Evolutionary conservation across 106 monocot genomes (phyloP), one percentile per base, ranked within the genome.

Genomic region (Allium fistulosum): DNA sequence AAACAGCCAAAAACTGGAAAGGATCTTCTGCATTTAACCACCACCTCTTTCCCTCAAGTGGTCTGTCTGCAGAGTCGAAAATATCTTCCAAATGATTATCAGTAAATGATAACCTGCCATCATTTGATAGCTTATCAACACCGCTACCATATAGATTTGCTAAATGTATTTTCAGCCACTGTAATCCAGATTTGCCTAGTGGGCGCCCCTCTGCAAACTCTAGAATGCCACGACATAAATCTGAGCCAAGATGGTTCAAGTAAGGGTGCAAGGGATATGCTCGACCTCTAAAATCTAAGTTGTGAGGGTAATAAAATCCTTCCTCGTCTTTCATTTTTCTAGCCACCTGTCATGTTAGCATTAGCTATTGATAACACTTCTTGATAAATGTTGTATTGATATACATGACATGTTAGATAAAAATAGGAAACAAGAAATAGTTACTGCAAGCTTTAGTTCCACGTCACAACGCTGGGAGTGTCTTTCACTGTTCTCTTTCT

Each of bases 211-310:
- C 87, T 2, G 99, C 87, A 85, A 99, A 99, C 58, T 99, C 93
- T 69, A 99, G 69, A 56, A 99, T 63, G 12, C 99, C 99, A 59
- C 93, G 86, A 67, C 99, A 99, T 74, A 93, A 66, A 87, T 99
- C 93, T 69, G 89, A 90, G 64, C 99, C 87, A 71, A 99, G 85
- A 79, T 99, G 99, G 68, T 99, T 93, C 67, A 99, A 77, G 66
- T 99, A 80, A 10, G 99, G 87, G 48, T 99, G 99, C 99, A 99
- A 93, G 10, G 99, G 99, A 78, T 99, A 99, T 58, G 99, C 99
- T 62, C 99, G 90, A 27, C 99, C 99, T 73, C 99, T 84, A 59
- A 99, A 99, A 56, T 99, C 99, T 15, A 99, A 74, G 70, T 99
- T 99, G 68, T 93, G 99, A 8, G 99, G 99, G 59, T 90, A 99